phyloP scores from a whole-genome alignment of 306 rosid genomes.

The Abrus pulchellus region DNA sequence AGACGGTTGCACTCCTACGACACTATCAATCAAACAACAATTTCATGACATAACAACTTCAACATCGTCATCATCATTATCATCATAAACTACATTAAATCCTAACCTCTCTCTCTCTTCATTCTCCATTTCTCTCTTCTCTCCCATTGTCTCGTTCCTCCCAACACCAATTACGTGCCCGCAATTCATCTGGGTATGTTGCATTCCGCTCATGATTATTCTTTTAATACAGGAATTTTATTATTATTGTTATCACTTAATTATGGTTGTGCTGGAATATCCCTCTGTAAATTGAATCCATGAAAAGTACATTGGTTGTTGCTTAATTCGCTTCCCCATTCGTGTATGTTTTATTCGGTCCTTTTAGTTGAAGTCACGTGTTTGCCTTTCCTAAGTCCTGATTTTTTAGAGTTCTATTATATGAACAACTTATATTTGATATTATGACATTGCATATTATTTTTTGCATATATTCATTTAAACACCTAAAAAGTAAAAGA shows the following conservation, averaged over 20 bases:
- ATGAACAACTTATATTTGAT: no score
- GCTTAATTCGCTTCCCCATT: background rate
- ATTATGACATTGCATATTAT: no score
- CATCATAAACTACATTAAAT: background rate
- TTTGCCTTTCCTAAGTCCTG: background rate
- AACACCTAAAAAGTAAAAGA: no score
- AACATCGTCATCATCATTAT: background rate
- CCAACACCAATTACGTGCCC: slow-evolving; percentile 23
- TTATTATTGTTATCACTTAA: background rate
- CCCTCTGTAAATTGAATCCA: background rate
- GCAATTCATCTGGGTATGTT: slow-evolving; percentile 8
- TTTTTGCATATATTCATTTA: no score
- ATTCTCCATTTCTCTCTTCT: background rate
- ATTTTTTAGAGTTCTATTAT: no score
- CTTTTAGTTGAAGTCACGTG: background rate
- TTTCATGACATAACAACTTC: slow-evolving; percentile 35
- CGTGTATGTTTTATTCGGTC: background rate
- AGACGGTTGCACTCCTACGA: background rate
- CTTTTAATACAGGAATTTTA: background rate
- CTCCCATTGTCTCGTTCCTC: background rate
- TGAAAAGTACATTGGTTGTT: background rate
- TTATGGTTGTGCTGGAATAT: background rate
- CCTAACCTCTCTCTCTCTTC: background rate
- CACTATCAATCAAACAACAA: slow-evolving; percentile 19
- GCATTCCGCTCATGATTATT: background rate